Evolutionary conservation across 768 basidiomycete genomes (phyloP).

Genomic region (Serendipita sp.): DNA sequence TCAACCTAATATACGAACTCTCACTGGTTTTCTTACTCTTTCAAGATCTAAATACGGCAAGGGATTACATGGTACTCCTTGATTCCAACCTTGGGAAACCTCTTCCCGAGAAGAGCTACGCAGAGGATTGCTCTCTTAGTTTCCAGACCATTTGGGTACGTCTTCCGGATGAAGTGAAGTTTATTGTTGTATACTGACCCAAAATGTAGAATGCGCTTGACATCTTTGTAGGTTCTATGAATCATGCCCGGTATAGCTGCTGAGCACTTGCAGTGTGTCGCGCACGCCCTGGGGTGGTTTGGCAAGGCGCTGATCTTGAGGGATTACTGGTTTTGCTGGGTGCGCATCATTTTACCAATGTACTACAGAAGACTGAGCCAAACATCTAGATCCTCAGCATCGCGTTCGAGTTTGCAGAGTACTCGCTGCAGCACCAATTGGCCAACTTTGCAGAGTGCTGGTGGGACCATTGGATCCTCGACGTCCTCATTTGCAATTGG

Average conservation of each 20-base stretch:
- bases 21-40: constrained; percentile 73
- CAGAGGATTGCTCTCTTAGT: constrained; percentile 61
- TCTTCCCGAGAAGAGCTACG: constrained; percentile 74
- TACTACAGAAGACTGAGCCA: constrained; percentile 9
- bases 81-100: constrained; percentile 56
- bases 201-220: constrained; percentile 53
- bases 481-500: constrained; percentile 82
- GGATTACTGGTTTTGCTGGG: constrained; percentile 93
- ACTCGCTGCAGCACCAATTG: constrained; percentile 76
- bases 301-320: constrained; percentile 81
- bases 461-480: constrained; percentile 90
- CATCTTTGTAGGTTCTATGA: constrained; percentile 33
- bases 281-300: constrained; percentile 79
- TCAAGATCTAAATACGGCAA: constrained; percentile 65
- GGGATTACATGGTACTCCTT: constrained; percentile 62
- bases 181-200: background rate
- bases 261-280: constrained; percentile 33
- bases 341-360: constrained; percentile 19
- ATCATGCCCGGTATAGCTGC: background rate
- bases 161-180: constrained; percentile 3
- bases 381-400: constrained; percentile 58
- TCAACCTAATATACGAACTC: constrained; percentile 73
- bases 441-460: constrained; percentile 85
- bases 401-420: constrained; percentile 79
- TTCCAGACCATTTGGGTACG: constrained; percentile 50